Evolutionary conservation across 768 basidiomycete species (phyloP).

Genomic region (Leucocoprinus birnbaumii): DNA sequence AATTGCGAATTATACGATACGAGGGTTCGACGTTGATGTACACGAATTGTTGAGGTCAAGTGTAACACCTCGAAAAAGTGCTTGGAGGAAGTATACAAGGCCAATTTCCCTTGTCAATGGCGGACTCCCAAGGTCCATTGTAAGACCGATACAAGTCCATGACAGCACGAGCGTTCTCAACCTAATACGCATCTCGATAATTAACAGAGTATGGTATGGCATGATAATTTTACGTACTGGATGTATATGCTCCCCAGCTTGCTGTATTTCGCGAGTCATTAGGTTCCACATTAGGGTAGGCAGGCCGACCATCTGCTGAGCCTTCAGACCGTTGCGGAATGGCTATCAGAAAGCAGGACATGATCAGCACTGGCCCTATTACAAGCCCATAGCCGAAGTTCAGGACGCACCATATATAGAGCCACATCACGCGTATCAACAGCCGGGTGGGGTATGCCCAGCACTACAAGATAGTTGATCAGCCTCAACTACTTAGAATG

Average conservation of each 20-base stretch:
- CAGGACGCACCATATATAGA: constrained; percentile 51
- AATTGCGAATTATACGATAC: constrained; percentile 8
- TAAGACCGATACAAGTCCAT: constrained; percentile 57
- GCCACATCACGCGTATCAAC: constrained; percentile 79
- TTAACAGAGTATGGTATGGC: not conserved
- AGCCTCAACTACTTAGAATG: constrained; percentile 9
- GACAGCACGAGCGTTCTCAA: constrained; percentile 72
- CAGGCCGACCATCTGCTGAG: constrained; percentile 68
- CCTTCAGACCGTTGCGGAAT: constrained; percentile 68
- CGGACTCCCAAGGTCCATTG: constrained; percentile 62
- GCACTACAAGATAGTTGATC: constrained; percentile 41
- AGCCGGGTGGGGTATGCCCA: constrained; percentile 79
- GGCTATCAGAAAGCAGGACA: constrained; percentile 39
- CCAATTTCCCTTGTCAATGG: constrained; percentile 63
- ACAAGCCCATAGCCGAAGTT: constrained; percentile 4
- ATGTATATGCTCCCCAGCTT: constrained; percentile 56
- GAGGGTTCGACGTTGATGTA: not conserved
- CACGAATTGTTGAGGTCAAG: constrained; percentile 30
- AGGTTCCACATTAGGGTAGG: constrained; percentile 81
- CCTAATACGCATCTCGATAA: constrained; percentile 35
- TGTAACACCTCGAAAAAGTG: constrained; percentile 78
- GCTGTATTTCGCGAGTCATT: constrained; percentile 73
- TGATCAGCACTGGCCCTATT: constrained; percentile 9
- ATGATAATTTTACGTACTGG: constrained; percentile 48
- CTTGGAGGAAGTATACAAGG: constrained; percentile 74